Evolutionary conservation across 179 eudicot genomes (phyloP).

Genomic region (Gypsophila paniculata): DNA sequence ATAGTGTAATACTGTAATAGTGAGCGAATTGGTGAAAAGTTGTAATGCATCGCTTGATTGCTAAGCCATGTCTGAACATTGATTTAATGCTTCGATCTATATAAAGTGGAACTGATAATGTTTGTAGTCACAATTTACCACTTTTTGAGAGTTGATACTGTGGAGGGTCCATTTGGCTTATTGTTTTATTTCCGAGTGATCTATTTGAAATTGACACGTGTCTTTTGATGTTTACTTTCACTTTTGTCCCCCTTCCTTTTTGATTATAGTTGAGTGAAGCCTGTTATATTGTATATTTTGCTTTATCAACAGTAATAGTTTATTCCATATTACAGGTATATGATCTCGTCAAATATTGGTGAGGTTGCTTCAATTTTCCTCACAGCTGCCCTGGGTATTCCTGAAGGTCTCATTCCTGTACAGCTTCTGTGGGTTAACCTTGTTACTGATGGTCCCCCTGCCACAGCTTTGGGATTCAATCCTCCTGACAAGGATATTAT

Average conservation of each 20-base stretch:
- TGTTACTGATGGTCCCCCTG: constrained; percentile 98
- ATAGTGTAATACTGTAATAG: neutral
- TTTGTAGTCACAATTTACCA: neutral
- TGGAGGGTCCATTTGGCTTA: neutral
- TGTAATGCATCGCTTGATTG: neutral
- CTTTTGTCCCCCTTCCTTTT: too few relatives aligned
- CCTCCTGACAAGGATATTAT: constrained; percentile 92
- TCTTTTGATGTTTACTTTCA: neutral
- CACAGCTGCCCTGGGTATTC: constrained; percentile 94
- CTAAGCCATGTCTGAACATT: neutral
- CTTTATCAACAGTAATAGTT: neutral
- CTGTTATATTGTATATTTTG: neutral
- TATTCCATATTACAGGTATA: constrained; percentile 51
- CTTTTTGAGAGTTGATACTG: constrained; percentile 2
- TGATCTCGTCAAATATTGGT: constrained; percentile 96
- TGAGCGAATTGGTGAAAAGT: neutral
- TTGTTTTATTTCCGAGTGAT: neutral
- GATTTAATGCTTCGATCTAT: neutral
- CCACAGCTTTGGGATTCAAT: constrained; percentile 96
- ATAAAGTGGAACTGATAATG: neutral
- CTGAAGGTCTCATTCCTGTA: constrained; percentile 93
- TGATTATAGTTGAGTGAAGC: too few relatives aligned
- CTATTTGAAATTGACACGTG: neutral
- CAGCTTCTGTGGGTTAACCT: constrained; percentile 98
- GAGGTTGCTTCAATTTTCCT: constrained; percentile 86